A percentile compares a stretch with the other conserved stretches of the same genome.
phyloP scores from a whole-genome alignment of 2,329 filamentous ascomycete genomes.

The Fusarium cicatricum region DNA sequence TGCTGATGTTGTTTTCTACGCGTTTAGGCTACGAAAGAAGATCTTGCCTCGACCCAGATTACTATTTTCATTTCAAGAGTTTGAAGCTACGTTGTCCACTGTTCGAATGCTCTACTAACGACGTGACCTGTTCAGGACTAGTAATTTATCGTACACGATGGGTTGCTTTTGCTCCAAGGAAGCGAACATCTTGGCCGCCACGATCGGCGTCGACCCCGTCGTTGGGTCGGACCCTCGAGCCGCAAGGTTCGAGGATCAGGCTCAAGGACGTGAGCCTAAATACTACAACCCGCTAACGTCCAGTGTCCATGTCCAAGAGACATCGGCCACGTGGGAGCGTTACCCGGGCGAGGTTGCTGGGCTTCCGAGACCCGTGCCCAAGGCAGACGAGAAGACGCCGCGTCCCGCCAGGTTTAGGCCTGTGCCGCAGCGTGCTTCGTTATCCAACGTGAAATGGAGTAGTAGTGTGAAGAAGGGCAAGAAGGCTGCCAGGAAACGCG shows the following conservation, averaged over 20 bases:
- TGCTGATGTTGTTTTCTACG: neutral
- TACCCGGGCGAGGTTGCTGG: constrained; percentile 4
- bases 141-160: neutral
- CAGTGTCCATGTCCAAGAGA: neutral
- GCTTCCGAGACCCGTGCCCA: neutral
- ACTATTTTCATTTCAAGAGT: neutral
- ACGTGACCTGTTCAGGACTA: neutral
- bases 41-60: neutral
- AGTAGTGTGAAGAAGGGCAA: neutral
- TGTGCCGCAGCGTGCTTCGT: neutral
- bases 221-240: neutral
- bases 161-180: neutral
- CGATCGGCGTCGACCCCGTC: neutral
- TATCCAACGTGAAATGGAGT: neutral
- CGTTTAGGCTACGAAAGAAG: neutral
- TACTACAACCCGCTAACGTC: constrained; percentile 3
- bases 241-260: constrained; percentile 2
- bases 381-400: neutral
- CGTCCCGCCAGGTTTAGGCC: neutral
- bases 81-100: neutral
- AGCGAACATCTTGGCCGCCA: neutral
- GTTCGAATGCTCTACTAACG: neutral
- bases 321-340: constrained; percentile 7
- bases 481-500: neutral
- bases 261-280: neutral